phyloP scores from a whole-genome alignment of 805 yeast species.

The Hanseniaspora occidentalis region DNA sequence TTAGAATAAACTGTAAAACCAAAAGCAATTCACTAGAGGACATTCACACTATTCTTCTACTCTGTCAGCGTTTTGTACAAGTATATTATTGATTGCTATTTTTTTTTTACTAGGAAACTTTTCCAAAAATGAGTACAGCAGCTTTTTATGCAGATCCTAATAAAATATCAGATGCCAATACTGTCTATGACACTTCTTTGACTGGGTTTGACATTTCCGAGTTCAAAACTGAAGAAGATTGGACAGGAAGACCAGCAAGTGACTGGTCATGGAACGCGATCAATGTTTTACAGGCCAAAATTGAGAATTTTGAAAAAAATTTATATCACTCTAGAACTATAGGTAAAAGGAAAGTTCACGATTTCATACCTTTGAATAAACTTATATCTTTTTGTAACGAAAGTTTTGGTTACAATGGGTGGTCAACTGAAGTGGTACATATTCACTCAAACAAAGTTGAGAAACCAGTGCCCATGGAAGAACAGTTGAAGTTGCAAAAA shows the following conservation, averaged over 20 bases:
- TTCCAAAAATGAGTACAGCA: not conserved
- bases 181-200: conserved; percentile 7
- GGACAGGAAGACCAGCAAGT: conserved; percentile 27
- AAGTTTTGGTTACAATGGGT: conserved; percentile 44
- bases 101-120: too few relatives aligned
- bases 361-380: conserved; percentile 23
- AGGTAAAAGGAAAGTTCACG: conserved; percentile 17
- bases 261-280: conserved; percentile 37
- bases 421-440: conserved; percentile 34
- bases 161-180: conserved; percentile 10
- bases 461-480: conserved; percentile 8
- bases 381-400: conserved; percentile 35
- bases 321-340: conserved; percentile 17
- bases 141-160: not conserved
- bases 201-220: conserved; percentile 8
- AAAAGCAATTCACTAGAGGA: too few relatives aligned
- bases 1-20: too few relatives aligned
- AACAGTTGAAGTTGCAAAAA: not conserved
- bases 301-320: conserved; percentile 26
- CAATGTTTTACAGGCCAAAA: conserved; percentile 35
- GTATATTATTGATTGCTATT: too few relatives aligned
- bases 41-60: too few relatives aligned
- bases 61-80: too few relatives aligned
- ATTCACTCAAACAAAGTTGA: conserved; percentile 6
- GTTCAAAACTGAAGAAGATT: conserved; percentile 19